Evolutionary conservation across 2,329 filamentous ascomycete genomes (phyloP).

Genomic region (Coleophoma crateriformis): DNA sequence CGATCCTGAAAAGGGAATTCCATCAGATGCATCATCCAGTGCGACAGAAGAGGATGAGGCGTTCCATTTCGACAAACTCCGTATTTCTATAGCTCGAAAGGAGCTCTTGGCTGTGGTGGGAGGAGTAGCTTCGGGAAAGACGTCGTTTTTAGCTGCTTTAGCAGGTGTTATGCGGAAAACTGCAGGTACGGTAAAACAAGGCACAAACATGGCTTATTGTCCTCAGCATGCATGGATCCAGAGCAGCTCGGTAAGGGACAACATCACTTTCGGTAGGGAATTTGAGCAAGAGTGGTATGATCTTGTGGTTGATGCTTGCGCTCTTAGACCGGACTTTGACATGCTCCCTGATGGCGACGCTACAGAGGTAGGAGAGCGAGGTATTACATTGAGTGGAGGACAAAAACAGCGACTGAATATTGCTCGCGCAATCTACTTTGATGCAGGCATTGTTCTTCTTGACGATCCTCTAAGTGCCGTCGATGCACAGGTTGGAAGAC

Average conservation of each 20-base stretch:
- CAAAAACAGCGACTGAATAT: conserved; percentile 96
- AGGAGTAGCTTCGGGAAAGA: conserved; percentile 86
- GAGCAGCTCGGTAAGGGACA: conserved; percentile 79
- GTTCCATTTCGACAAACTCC: conserved; percentile 66
- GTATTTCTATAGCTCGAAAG: conserved; percentile 64
- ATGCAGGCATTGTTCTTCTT: conserved; percentile 63
- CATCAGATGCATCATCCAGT: conserved; percentile 45
- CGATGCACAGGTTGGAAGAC: conserved; percentile 63
- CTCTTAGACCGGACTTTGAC: conserved; percentile 77
- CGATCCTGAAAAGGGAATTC: conserved; percentile 38
- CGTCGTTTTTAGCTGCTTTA: conserved; percentile 78
- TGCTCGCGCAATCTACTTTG: conserved; percentile 71
- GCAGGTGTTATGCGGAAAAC: conserved; percentile 93
- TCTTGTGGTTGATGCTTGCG: conserved; percentile 63
- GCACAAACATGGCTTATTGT: conserved; percentile 81
- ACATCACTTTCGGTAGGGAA: conserved; percentile 84
- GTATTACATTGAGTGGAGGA: conserved; percentile 91
- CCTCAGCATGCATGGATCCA: conserved; percentile 98
- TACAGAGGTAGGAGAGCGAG: conserved; percentile 92
- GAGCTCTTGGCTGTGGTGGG: conserved; percentile 84
- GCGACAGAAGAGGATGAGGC: conserved; percentile 52
- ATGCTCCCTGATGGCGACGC: conserved; percentile 86
- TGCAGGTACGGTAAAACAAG: conserved; percentile 64
- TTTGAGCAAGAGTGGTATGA: conserved; percentile 63
- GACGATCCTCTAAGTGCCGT: conserved; percentile 66